Conservation (phyloP, 1,139 yeast genomes). For the Sporopachydermia cereana region DNA sequence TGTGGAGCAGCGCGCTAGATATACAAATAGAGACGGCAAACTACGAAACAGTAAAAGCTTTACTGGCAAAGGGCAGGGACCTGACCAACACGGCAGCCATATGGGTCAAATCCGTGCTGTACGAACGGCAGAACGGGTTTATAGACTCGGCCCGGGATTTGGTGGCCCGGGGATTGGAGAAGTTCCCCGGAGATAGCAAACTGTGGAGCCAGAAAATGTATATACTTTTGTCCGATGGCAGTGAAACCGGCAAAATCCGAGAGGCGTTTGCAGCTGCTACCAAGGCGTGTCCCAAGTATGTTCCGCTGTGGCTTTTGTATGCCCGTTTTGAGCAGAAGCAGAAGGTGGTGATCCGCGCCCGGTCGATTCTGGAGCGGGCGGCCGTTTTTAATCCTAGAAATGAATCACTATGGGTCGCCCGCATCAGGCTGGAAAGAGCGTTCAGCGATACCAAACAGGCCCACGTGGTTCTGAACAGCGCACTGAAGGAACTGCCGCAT, state of each 20-base stretch:
- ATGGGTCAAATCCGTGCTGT: conserved; percentile 54
- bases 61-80: conserved; percentile 33
- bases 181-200: conserved; percentile 36
- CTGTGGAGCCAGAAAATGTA: conserved; percentile 52
- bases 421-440: conserved; percentile 45
- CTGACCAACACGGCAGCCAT: conserved; percentile 31
- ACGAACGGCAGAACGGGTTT: conserved; percentile 33
- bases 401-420: conserved; percentile 45
- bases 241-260: conserved; percentile 31
- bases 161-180: conserved; percentile 33
- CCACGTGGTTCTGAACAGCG: conserved; percentile 43
- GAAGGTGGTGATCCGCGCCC: conserved; percentile 41
- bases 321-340: conserved; percentile 36
- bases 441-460: conserved; percentile 43
- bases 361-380: conserved; percentile 66
- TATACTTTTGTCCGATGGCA: conserved; percentile 27
- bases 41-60: conserved; percentile 29
- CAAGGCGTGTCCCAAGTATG: conserved; percentile 31
- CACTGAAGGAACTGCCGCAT: conserved; percentile 46
- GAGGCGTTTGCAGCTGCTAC: conserved; percentile 40
- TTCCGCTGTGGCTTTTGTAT: conserved; percentile 45
- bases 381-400: conserved; percentile 38
- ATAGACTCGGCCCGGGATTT: conserved; percentile 28
- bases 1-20: conserved; percentile 66
- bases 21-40: conserved; percentile 38